Conservation (phyloP, 176 grass and related monocot species). For the Microstegium vimineum region DNA sequence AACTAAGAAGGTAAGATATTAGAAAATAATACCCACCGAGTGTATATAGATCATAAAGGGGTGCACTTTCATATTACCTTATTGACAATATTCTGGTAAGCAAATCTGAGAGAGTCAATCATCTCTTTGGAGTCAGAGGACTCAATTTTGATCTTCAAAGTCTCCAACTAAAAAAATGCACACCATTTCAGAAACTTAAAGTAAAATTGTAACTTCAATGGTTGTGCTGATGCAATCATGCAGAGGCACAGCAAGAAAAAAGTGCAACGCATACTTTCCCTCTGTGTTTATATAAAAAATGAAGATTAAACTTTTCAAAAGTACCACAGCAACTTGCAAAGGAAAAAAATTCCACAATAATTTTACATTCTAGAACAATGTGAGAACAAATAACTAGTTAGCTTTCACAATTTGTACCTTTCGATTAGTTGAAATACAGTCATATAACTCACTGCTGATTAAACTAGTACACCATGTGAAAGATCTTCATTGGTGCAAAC, state of each 20-base stretch:
- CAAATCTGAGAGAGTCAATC: conserved; percentile 67
- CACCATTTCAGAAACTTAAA: background rate
- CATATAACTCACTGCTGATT: background rate
- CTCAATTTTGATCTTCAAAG: conserved; percentile 63
- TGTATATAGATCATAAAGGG: conserved; percentile 4
- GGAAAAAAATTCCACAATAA: background rate
- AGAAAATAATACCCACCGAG: background rate
- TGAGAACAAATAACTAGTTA: conserved; percentile 1
- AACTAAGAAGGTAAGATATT: conserved; percentile 1
- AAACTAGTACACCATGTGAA: conserved; percentile 7
- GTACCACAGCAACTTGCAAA: background rate
- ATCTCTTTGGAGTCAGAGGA: conserved; percentile 64
- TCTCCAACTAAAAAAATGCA: conserved; percentile 59
- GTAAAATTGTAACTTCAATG: conserved; percentile 17
- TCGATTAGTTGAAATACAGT: background rate
- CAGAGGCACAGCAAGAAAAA: background rate
- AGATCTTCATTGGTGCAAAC: background rate
- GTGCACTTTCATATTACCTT: conserved; percentile 51
- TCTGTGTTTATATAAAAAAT: conserved; percentile 11
- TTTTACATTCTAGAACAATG: background rate
- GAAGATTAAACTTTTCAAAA: conserved; percentile 19
- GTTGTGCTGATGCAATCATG: background rate
- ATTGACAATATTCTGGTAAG: conserved; percentile 73
- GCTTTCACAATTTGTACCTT: conserved; percentile 6
- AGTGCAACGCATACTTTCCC: background rate